Evolutionary conservation across 192 early-diverging fungal species (phyloP), one percentile per base, ranked within the genome.

Genomic region (Ramicandelaber brevisporus): DNA sequence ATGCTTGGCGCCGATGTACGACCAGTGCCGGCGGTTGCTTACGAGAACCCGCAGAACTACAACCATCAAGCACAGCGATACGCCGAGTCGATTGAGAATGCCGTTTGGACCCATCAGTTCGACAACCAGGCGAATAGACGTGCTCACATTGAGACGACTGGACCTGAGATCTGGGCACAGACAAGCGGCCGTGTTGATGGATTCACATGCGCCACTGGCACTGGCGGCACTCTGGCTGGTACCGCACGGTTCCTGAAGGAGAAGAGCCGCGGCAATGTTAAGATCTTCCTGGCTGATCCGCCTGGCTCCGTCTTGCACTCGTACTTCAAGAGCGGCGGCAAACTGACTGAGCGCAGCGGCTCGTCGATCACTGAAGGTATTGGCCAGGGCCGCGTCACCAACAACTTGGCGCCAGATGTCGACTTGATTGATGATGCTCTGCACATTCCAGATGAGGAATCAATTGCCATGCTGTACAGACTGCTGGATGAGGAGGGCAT

Each of bases 101-200:
- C 81, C 8, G 84, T 84, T 13, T 93, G 84, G 82, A 88, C 88
- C 5, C 83, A 95, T 48, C 88, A 95, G 40, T 95, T 95, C 40
- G 88, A 95, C 44, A 90, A 88, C 50, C 57, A 49, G 6, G 84
- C 81, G 20, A 95, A 95, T 45, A 61, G 76, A 14, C 76, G 63
- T 28, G 83, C 88, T 5, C 88, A 95, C 31, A 70, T 83, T 36
- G 84, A 90, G 43, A 90, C 88, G 20, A 95, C 88, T 2, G 88
- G 86, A 0, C 88, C 88, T 1, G 88, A 95, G 46, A 90, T 95
- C 41, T 81, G 70, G 71, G 56, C 55, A 5, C 88, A 95, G 48
- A 70, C 78, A 2, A 50, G 63, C 4, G 76, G 78, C 8, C 51
- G 61, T 8, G 45, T 95, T 1, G 83, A 89, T 50, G 88, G 68